phyloP scores from a whole-genome alignment of 2,329 filamentous ascomycete species.

The Cadophora luteo-olivacea region DNA sequence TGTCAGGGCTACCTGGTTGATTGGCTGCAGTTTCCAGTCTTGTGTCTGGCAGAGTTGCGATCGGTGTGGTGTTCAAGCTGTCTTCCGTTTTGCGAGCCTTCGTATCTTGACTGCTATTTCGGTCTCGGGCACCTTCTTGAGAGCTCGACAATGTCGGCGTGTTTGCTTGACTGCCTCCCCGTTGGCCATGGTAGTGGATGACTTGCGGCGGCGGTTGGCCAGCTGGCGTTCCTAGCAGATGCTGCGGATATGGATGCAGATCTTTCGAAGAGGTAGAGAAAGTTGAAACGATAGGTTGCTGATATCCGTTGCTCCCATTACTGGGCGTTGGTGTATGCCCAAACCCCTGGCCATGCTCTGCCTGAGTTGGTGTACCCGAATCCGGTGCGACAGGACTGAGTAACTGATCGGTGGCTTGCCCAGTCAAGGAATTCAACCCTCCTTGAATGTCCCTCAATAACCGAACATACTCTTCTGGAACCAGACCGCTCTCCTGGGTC shows the following conservation, averaged over 20 bases:
- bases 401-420: constrained; percentile 59
- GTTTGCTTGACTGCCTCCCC: constrained; percentile 71
- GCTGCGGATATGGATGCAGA: constrained; percentile 70
- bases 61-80: constrained; percentile 34
- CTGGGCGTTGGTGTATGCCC: constrained; percentile 54
- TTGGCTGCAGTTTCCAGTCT: constrained; percentile 34
- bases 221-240: constrained; percentile 66
- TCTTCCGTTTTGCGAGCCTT: constrained; percentile 36
- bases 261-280: constrained; percentile 76
- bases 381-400: constrained; percentile 60
- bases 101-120: constrained; percentile 39
- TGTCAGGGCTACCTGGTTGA: constrained; percentile 36
- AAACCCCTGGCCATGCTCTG: constrained; percentile 57
- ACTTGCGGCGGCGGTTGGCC: constrained; percentile 70
- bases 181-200: constrained; percentile 70
- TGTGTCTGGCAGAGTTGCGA: constrained; percentile 37
- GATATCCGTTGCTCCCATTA: constrained; percentile 64
- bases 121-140: constrained; percentile 37
- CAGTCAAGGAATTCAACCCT: constrained; percentile 77
- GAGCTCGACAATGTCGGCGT: constrained; percentile 58
- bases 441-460: constrained; percentile 92
- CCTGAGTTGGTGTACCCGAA: constrained; percentile 65
- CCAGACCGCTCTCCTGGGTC: constrained; percentile 90
- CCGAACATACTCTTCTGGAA: constrained; percentile 95
- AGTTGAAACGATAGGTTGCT: constrained; percentile 70